Evolutionary conservation across 306 rosid genomes (phyloP), one percentile per base, ranked within the genome.

Genomic region (Vicia villosa): DNA sequence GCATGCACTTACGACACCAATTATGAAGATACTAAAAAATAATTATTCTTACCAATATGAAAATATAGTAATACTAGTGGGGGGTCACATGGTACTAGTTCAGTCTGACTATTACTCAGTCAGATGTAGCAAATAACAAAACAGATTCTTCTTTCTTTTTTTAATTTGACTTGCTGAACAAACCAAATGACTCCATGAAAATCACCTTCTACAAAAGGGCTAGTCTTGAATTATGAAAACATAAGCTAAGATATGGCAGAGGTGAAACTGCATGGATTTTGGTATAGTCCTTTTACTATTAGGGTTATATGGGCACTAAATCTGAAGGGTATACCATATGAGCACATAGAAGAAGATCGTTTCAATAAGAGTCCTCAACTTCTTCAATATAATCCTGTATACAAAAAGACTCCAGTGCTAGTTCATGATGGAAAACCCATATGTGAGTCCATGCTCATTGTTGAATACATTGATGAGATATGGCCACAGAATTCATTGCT

Each of bases 381-480:
- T 28, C 74, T 79, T 2, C 14, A 85, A 9, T 60, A 81, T 84
- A 87, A 85, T 8, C 93, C 90, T 2, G 62, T 83, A 0, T 47
- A 81, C 77, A 83, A 87, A 74, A 81, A 81, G 41, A 40, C 76
- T 16, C 93, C 93, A 0, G 83, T 85, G 17, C 77, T 85, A 0
- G 85, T 87, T 79, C 90, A 87, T 77, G 62, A 10, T 3, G 85
- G 81, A 34, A 85, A 81, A 77, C 77, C 89, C 0, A 21, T 85
- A 2, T 76, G 85, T n/a, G 88, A 87, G 30, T 83, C 90, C 22
- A 72, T 68, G 82, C 17, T 79, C 56, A 87, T 87, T 62, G 32
- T 85, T 37, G 79, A 85, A 63, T 88, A 85, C 47, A 72, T 88
- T 21, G 87, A 81, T 41, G 81, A 88, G 32, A 37, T 67, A 0